These are phyloP conservation scores for Cryptosporidium andersoni DNA, from an alignment of 169 alveolate genomes.

Conservation along the genomic window DNA sequence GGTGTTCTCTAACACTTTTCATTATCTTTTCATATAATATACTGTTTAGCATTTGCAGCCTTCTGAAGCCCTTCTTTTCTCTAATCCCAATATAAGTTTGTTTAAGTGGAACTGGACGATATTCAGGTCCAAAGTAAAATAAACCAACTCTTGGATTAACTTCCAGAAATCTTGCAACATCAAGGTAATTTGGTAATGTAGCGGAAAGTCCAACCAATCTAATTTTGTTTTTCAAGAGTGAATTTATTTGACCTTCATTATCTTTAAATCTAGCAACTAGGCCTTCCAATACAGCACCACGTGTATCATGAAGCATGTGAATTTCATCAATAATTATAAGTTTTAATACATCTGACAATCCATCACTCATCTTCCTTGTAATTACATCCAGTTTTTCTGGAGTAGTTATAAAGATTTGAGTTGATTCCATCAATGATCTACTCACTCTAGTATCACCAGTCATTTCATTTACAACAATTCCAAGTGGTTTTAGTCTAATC, in stretches of 20 bases:
- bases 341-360: slow-evolving; percentile 91
- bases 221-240: background rate
- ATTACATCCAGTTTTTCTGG: slow-evolving; percentile 99
- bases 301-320: slow-evolving; percentile 97
- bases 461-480: slow-evolving; percentile 92
- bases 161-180: slow-evolving; percentile 96
- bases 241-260: slow-evolving; percentile 8
- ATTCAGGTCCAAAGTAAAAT: slow-evolving; percentile 94
- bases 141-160: slow-evolving; percentile 92
- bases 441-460: slow-evolving; percentile 96
- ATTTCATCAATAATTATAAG: slow-evolving; percentile 99
- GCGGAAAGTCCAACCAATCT: slow-evolving; percentile 99
- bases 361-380: slow-evolving; percentile 97
- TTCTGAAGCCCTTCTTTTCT: slow-evolving; percentile 96
- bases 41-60: slow-evolving; percentile 94
- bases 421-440: slow-evolving; percentile 94
- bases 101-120: slow-evolving; percentile 98
- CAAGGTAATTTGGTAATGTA: slow-evolving; percentile 99
- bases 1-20: slow-evolving; percentile 86
- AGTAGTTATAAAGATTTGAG: slow-evolving; percentile 98
- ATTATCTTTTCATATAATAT: slow-evolving; percentile 90
- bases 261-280: slow-evolving; percentile 95
- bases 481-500: slow-evolving; percentile 81
- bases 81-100: slow-evolving; percentile 96
- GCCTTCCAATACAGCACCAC: slow-evolving; percentile 99